Evolutionary conservation across 495 filamentous ascomycete species (phyloP), one percentile per base, ranked within the genome.

Genomic region (Cairneyella variabilis): DNA sequence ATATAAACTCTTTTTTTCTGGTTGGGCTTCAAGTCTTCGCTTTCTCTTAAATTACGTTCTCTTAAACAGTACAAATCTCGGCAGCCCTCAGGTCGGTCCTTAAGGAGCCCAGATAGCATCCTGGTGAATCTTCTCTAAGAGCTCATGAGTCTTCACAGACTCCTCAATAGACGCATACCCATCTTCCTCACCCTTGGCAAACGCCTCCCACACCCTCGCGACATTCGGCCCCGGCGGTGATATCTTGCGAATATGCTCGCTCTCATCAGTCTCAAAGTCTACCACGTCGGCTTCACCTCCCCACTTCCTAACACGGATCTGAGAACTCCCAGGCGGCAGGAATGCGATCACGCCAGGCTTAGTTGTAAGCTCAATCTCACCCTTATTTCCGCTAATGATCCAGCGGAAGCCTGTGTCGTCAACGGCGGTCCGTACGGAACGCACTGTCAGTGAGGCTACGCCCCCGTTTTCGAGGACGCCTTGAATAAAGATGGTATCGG

Each of bases 371-470:
- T 64, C 65, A 21, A 77, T 68, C 60, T 76, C 70, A 7, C 77
- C 75, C 41, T 75, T 66, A 1, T 66, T 65, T 39, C 73, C 76
- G 20, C 67, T 66, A 47, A 79, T 75, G 20, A 63, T 54, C 76
- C 74, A 79, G 10, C 61, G 46, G 16, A 73, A 60, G 16, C 56
- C 57, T 1, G 50, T 49, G 3, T 48, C 57, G 41, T 70, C 67
- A 26, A 66, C 61, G n/a, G 68, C 26, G n/a, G 34, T 58, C 20
- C 58, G 51, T 1, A 64, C 57, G 28, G 62, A 59, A n/a, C 68
- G 71, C 38, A 68, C 65, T 39, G 59, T 64, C 26, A 74, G 49
- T 14, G 69, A 67, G 8, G 69, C 61, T 0, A 66, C 54, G 6
- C 58, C 66, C 10, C 70, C 72, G 11, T 62, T 63, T 22, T 61